Base-by-base conservation (phyloP, 768 basidiomycete genomes). In the Pleurotus ostreatus region DNA sequence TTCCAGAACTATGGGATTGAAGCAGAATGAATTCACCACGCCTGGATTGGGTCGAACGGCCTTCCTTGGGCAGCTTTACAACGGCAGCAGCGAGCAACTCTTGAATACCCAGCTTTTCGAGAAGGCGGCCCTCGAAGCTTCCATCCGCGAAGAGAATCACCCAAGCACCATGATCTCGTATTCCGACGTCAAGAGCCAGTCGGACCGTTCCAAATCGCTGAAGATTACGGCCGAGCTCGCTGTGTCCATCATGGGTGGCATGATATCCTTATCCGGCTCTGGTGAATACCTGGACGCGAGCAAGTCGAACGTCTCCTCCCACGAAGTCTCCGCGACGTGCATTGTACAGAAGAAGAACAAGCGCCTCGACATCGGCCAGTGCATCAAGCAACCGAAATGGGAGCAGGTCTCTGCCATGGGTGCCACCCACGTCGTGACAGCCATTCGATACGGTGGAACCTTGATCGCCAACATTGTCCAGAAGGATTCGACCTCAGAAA, bases 401-500 rank as follows among this genome's bases (percentile, higher is more conserved):
- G 15, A 18, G 38, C 51, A 41, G 16, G 51, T 53, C 37, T 22
- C 20, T 22, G 16, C 16, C 51, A 20, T 53, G 51, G 48, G 54
- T 26, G 61, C 61, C 46, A 62, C 59, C 23, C 61, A 62, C 26
- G 59, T 62, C 47, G 46, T 62, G 47, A 62, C 61, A 4, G 56
- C 55, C 37, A 62, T 62, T 49, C 47, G 51, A 26, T 62, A 52
- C 43, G 61, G 61, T 15, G 56, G 61, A 26, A 60, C 55, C 45
- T 44, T 60, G 12, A 55, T 62, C 23, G 59, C 58, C 43, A 55
- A 47, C 13, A 54, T 62, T 13, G 49, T 53, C 22, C 45, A 55
- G 47, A 58, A 60, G 56, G 49, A 55, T 30, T 48, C 55, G 3
- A 25, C 54, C 26, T 59, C 49, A 43, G 58, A 54, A 52, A 59